A percentile compares a stretch with the other conserved stretches of the same genome.
Conservation (phyloP, 2,329 filamentous ascomycete species). For the Tolypocladium cylindrosporum region DNA sequence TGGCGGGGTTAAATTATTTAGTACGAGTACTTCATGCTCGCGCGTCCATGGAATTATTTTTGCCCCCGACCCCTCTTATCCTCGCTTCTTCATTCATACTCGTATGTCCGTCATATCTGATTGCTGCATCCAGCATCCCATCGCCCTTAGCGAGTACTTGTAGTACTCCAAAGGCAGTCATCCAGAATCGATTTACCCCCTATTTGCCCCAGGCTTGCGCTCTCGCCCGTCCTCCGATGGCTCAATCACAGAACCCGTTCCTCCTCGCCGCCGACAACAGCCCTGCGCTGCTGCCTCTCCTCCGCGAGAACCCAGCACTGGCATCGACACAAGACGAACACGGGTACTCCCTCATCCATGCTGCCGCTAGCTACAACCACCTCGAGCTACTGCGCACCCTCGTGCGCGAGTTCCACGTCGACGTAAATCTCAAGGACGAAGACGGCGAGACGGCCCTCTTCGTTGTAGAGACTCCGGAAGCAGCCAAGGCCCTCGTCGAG, state of each 20-base stretch:
- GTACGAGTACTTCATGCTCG: background rate
- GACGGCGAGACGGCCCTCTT: slow-evolving; percentile 94
- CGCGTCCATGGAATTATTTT: background rate
- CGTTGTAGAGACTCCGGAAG: slow-evolving; percentile 71
- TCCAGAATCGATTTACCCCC: background rate
- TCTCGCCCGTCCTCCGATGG: slow-evolving; percentile 22
- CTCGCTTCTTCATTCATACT: background rate
- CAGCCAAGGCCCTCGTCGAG: slow-evolving; percentile 71
- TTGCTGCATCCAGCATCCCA: background rate
- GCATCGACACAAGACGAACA: slow-evolving; percentile 77
- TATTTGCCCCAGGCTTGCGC: background rate
- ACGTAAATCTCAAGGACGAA: slow-evolving; percentile 76
- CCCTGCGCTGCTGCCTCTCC: slow-evolving; percentile 59
- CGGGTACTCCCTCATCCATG: slow-evolving; percentile 90
- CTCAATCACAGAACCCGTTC: slow-evolving; percentile 53
- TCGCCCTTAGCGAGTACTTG: background rate
- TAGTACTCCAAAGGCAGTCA: background rate
- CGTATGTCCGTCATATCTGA: no score
- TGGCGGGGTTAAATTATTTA: background rate
- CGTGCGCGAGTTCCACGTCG: slow-evolving; percentile 64
- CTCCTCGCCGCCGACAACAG: slow-evolving; percentile 77
- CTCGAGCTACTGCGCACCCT: slow-evolving; percentile 67
- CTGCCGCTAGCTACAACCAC: slow-evolving; percentile 87
- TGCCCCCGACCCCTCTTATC: background rate
- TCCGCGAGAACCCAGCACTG: slow-evolving; percentile 64